A percentile compares a stretch with the other conserved stretches of the same genome.
These are phyloP conservation scores for Globisporangium takayamanum DNA, from an alignment of 352 stramenopile genomes.

Conservation along the genomic window DNA sequence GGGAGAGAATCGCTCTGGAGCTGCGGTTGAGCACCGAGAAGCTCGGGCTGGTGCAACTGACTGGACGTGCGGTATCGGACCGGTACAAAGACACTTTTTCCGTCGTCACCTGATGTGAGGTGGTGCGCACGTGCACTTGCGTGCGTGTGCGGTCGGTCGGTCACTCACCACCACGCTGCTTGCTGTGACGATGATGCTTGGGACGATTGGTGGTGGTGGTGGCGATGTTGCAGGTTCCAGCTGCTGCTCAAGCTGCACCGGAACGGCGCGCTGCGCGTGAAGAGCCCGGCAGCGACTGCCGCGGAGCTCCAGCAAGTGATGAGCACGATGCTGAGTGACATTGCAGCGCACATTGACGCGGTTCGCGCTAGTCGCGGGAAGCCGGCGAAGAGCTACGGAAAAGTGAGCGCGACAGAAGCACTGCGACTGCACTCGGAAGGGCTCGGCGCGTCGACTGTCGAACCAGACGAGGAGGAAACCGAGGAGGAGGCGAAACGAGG, in stretches of 20 bases:
- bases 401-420: conserved; percentile 1
- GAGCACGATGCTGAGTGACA: conserved; percentile 19
- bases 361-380: conserved; percentile 12
- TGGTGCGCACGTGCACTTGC: background rate
- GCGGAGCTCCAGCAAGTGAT: conserved; percentile 21
- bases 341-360: conserved; percentile 15
- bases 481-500: background rate
- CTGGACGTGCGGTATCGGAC: conserved; percentile 32
- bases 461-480: background rate
- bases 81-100: conserved; percentile 19
- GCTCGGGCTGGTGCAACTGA: conserved; percentile 23
- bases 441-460: background rate
- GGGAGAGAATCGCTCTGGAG: conserved; percentile 39
- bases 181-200: background rate
- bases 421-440: conserved; percentile 3
- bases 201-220: background rate
- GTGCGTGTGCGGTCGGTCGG: background rate
- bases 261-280: conserved; percentile 26
- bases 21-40: conserved; percentile 25
- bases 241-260: conserved; percentile 28
- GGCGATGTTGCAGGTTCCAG: conserved; percentile 21
- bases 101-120: background rate
- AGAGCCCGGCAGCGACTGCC: conserved; percentile 21
- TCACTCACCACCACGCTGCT: background rate
- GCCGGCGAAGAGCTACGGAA: background rate